phyloP scores from a whole-genome alignment of 371 early-diverging fungal genomes.

The Umbelopsis sp. region DNA sequence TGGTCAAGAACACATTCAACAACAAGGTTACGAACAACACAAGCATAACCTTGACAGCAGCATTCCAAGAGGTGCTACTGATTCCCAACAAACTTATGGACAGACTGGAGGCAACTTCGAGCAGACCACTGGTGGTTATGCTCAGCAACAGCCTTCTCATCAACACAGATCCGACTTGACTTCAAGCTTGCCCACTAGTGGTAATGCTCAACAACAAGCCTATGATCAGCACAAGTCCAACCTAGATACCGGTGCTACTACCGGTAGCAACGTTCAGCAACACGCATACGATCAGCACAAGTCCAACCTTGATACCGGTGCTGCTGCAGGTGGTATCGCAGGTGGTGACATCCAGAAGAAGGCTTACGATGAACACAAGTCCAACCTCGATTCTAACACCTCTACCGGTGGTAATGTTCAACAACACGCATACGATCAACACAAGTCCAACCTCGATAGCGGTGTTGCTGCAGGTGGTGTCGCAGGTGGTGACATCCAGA shows the following conservation, averaged over 20 bases:
- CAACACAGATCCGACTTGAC: neutral
- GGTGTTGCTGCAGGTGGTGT: neutral
- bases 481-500: no score
- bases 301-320: neutral
- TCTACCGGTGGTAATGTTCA: neutral
- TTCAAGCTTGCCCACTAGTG: neutral
- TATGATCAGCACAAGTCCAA: neutral
- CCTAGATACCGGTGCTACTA: neutral
- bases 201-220: neutral
- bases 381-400: neutral
- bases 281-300: slow-evolving; percentile 4
- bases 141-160: neutral
- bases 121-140: neutral
- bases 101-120: no score
- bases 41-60: neutral
- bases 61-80: neutral
- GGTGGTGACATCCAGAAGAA: no score
- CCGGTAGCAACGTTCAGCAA: neutral
- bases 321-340: neutral
- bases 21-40: neutral
- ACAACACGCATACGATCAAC: neutral
- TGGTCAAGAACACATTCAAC: neutral
- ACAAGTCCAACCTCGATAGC: neutral
- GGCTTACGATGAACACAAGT: neutral
- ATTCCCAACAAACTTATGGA: neutral